Evolutionary conservation across 306 rosid species (phyloP).

Genomic region (Cicer pinnatifidum): DNA sequence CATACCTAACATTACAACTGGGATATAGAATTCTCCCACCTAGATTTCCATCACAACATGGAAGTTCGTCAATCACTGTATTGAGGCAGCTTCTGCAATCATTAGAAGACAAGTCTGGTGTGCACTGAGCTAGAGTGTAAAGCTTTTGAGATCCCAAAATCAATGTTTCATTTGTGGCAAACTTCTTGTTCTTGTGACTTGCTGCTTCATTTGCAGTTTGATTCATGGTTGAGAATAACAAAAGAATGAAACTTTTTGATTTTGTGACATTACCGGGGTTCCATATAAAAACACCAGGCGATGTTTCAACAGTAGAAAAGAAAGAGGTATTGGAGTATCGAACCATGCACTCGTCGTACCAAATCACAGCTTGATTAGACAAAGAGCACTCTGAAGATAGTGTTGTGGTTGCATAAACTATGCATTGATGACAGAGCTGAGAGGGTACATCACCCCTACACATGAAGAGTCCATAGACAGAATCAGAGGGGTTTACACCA

Average conservation of each 20-base stretch:
- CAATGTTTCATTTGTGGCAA: neutral
- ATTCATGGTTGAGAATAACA: neutral
- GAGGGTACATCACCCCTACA: neutral
- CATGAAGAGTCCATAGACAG: neutral
- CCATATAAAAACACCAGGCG: accelerated
- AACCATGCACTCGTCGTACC: neutral
- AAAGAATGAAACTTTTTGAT: neutral
- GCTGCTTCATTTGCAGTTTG: neutral
- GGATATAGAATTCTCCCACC: neutral
- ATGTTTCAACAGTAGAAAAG: accelerated
- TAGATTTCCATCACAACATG: neutral
- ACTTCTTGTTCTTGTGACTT: neutral
- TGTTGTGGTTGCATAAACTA: neutral
- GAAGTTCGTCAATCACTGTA: accelerated
- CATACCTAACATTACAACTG: neutral
- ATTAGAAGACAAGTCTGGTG: neutral
- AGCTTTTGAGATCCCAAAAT: neutral
- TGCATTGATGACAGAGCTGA: neutral
- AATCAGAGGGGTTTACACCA: neutral
- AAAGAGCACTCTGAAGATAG: neutral
- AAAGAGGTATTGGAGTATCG: neutral
- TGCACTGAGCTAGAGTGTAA: slow-evolving; percentile 31
- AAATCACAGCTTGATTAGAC: neutral
- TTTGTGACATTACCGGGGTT: neutral
- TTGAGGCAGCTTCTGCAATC: neutral